Percentiles rank a stretch among this genome's conserved stretches.
phyloP scores from a whole-genome alignment of 2,329 filamentous ascomycete genomes.

The Apiospora malaysiana region DNA sequence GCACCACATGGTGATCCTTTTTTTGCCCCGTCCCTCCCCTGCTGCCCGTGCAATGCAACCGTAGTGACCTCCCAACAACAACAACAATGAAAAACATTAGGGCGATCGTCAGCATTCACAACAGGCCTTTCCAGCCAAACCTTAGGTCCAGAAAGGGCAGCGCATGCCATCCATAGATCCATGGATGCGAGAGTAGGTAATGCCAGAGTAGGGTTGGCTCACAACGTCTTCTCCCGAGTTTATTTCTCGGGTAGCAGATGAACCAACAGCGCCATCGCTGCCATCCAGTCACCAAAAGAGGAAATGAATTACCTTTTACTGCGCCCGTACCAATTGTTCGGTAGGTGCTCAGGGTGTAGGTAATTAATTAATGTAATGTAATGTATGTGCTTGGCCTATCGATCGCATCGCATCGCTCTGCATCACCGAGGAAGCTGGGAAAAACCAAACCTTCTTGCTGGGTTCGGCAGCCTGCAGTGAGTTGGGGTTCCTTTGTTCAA shows the following conservation, averaged over 20 bases:
- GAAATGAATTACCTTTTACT: neutral
- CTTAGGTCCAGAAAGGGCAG: neutral
- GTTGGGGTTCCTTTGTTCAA: conserved; percentile 14
- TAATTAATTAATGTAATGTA: neutral
- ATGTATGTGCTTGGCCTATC: conserved; percentile 3
- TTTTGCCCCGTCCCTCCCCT: neutral
- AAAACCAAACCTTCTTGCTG: conserved; percentile 19
- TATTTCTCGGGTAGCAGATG: conserved; percentile 22
- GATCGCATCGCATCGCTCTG: conserved; percentile 1
- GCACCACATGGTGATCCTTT: conserved; percentile 16
- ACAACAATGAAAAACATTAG: neutral
- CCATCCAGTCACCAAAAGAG: conserved; percentile 8
- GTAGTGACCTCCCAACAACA: conserved; percentile 15
- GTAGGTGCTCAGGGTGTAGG: neutral
- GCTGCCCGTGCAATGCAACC: conserved; percentile 14
- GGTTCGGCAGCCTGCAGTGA: conserved; percentile 18
- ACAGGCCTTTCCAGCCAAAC: neutral
- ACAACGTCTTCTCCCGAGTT: conserved; percentile 20
- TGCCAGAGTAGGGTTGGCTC: neutral
- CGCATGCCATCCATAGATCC: neutral
- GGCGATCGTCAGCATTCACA: neutral
- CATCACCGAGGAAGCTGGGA: conserved; percentile 14
- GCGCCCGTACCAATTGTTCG: conserved; percentile 5
- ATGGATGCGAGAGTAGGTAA: neutral
- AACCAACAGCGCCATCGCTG: conserved; percentile 17